These are phyloP conservation scores for Colletotrichum sp. DNA, from an alignment of 2,329 filamentous ascomycete genomes.

Conservation along the genomic window DNA sequence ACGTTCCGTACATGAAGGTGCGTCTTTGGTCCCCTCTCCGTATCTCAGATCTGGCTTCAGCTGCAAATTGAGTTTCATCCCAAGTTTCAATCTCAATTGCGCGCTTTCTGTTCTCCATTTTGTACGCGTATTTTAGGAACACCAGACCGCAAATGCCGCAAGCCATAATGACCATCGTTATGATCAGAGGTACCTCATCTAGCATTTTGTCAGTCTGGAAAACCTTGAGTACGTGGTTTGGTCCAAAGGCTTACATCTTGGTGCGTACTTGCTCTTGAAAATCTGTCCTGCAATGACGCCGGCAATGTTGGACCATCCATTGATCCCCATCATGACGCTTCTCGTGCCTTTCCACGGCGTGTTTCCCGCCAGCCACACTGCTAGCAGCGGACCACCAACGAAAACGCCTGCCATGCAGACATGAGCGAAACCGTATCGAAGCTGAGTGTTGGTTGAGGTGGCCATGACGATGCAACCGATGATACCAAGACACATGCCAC, in stretches of 20 bases:
- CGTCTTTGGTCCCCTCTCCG: conserved; percentile 7
- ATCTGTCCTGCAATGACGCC: conserved; percentile 28
- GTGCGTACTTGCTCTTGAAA: conserved; percentile 26
- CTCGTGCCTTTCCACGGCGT: conserved; percentile 53
- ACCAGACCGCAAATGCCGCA: conserved; percentile 19
- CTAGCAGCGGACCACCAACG: conserved; percentile 52
- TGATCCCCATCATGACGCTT: conserved; percentile 52
- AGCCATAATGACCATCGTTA: conserved; percentile 24
- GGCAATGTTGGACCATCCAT: conserved; percentile 49
- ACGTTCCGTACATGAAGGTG: conserved; percentile 5
- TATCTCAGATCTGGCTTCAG: not conserved
- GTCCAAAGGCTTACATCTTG: conserved; percentile 7
- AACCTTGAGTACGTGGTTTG: too few species aligned
- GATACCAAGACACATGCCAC: conserved; percentile 22
- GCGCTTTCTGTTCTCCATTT: conserved; percentile 18
- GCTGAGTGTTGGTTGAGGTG: conserved; percentile 15
- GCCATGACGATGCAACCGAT: conserved; percentile 26
- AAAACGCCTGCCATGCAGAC: conserved; percentile 36
- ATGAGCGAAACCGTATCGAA: conserved; percentile 26
- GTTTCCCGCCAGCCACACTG: conserved; percentile 60
- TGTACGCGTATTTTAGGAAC: conserved; percentile 21
- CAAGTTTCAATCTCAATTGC: conserved; percentile 11
- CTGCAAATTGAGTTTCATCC: conserved; percentile 15
- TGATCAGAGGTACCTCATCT: conserved; percentile 15
- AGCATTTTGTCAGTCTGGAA: not conserved